phyloP scores from a whole-genome alignment of 2,329 filamentous ascomycete genomes.

The Penicillium sp. region DNA sequence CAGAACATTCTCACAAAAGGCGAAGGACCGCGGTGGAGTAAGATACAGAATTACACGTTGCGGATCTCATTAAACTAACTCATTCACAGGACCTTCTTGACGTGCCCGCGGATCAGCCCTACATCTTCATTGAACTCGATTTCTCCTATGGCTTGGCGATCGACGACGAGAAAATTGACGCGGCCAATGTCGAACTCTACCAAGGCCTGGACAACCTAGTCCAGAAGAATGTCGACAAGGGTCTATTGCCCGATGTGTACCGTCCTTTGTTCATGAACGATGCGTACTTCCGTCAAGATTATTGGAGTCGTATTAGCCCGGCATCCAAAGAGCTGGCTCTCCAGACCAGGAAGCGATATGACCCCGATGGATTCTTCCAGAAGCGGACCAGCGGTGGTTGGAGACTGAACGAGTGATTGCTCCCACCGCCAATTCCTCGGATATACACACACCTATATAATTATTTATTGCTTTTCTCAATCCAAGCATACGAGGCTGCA shows the following conservation, averaged over 20 bases:
- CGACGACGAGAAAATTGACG: slow-evolving; percentile 41
- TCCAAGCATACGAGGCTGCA: neutral
- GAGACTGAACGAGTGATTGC: slow-evolving; percentile 25
- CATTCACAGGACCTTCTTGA: slow-evolving; percentile 40
- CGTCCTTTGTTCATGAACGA: slow-evolving; percentile 53
- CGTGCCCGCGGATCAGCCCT: slow-evolving; percentile 42
- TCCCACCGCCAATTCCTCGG: neutral
- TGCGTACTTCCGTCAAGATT: slow-evolving; percentile 47
- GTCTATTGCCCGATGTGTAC: slow-evolving; percentile 43
- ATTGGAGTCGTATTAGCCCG: slow-evolving; percentile 43
- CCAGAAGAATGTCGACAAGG: slow-evolving; percentile 35
- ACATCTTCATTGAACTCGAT: slow-evolving; percentile 50
- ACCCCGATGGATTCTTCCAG: slow-evolving; percentile 45
- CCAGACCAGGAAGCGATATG: slow-evolving; percentile 38
- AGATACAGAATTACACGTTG: slow-evolving; percentile 14
- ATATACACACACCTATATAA: neutral
- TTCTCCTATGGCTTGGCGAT: slow-evolving; percentile 43
- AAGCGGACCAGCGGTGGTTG: slow-evolving; percentile 44
- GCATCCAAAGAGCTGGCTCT: slow-evolving; percentile 33
- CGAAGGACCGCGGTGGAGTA: slow-evolving; percentile 40
- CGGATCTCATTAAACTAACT: slow-evolving; percentile 1
- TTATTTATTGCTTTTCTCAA: neutral
- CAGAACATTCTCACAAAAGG: slow-evolving; percentile 34
- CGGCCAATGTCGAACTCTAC: slow-evolving; percentile 42
- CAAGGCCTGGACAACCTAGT: slow-evolving; percentile 38